A percentile compares a stretch with the other conserved stretches of the same genome.
Evolutionary conservation across 305 asterid species (phyloP).

Genomic region (Fraxinus platypoda): DNA sequence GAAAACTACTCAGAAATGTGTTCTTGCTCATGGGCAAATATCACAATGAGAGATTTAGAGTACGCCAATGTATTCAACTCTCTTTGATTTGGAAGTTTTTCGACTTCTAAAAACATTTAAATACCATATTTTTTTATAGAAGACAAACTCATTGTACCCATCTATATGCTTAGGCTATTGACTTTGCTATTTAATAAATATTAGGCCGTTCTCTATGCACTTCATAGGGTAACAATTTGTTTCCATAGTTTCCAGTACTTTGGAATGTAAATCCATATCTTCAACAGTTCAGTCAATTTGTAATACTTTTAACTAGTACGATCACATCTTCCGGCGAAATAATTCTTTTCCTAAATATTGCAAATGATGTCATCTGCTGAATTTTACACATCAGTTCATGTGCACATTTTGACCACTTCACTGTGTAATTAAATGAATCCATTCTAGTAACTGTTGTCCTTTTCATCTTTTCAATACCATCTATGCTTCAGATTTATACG

Average conservation of each 20-base stretch:
- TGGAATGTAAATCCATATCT: not conserved
- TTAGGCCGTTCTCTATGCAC: not conserved
- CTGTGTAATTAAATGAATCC: conserved; percentile 5
- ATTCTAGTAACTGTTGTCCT: not conserved
- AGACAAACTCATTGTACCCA: not conserved
- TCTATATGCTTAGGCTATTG: not conserved
- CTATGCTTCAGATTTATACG: conserved; percentile 59
- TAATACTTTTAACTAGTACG: not conserved
- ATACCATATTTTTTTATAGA: not conserved
- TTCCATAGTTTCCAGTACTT: not conserved
- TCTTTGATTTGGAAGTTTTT: not conserved
- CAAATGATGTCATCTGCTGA: not conserved
- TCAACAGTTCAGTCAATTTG: not conserved
- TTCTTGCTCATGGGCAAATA: not conserved
- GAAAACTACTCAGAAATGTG: not conserved
- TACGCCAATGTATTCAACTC: not conserved
- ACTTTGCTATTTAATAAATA: not conserved
- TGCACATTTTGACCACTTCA: conserved; percentile 20
- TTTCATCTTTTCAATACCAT: conserved; percentile 17
- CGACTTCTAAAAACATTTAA: not conserved
- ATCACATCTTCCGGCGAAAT: not conserved
- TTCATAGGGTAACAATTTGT: not conserved
- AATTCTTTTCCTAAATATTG: not conserved
- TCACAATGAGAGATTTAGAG: not conserved
- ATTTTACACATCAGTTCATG: conserved; percentile 7